Evolutionary conservation across 345 rosid genomes (phyloP).

Genomic region (Limnanthes douglasii): DNA sequence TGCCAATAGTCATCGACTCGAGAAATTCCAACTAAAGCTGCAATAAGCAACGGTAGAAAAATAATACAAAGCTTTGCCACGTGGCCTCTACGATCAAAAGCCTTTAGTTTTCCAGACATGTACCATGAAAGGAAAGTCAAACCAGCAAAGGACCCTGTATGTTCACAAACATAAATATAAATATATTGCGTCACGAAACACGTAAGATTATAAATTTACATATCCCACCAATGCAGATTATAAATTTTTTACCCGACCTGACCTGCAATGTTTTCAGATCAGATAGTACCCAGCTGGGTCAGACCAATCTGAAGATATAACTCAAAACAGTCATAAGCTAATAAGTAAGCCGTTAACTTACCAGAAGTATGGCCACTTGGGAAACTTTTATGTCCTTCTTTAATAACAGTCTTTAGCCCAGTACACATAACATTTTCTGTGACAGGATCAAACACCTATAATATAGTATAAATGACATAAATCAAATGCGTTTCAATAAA

Average conservation of each 20-base stretch:
- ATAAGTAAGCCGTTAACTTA: constrained; percentile 17
- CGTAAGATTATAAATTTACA: too few relatives aligned
- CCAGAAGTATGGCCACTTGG: constrained; percentile 96
- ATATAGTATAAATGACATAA: constrained; percentile 6
- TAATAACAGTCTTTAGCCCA: constrained; percentile 51
- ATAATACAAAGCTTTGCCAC: constrained; percentile 79
- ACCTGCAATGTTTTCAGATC: neutral
- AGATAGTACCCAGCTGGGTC: neutral
- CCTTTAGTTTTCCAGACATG: constrained; percentile 65
- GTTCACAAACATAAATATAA: constrained; percentile 6
- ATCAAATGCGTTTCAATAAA: constrained; percentile 1
- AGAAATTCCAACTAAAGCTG: constrained; percentile 73
- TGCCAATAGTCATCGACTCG: constrained; percentile 97
- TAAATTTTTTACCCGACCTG: too few relatives aligned
- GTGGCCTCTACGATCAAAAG: constrained; percentile 73
- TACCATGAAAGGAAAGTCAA: constrained; percentile 64
- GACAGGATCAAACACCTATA: constrained; percentile 39
- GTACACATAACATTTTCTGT: constrained; percentile 58
- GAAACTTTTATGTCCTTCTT: constrained; percentile 92
- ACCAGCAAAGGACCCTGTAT: constrained; percentile 89
- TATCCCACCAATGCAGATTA: too few relatives aligned
- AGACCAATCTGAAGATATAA: neutral
- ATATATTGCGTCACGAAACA: too few relatives aligned
- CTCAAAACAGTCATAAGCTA: neutral
- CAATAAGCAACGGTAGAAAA: constrained; percentile 54